phyloP scores from a whole-genome alignment of 192 early-diverging fungal genomes.

The Phlyctochytrium bullatum region DNA sequence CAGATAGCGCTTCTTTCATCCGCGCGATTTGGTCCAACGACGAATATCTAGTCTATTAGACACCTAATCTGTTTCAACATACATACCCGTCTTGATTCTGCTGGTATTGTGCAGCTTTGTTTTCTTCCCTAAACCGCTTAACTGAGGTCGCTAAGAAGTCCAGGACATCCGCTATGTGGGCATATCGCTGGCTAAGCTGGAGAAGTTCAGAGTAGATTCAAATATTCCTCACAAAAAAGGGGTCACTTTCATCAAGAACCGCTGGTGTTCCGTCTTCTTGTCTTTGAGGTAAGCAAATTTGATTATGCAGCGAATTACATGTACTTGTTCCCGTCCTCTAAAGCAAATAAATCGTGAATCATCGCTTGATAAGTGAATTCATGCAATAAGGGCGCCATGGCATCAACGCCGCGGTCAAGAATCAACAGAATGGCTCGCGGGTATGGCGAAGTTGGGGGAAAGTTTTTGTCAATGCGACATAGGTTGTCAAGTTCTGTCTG shows the following conservation, averaged over 20 bases:
- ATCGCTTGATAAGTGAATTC: slow-evolving; percentile 73
- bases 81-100: background rate
- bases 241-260: slow-evolving; percentile 67
- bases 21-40: slow-evolving; percentile 39
- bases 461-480: slow-evolving; percentile 61
- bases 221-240: slow-evolving; percentile 60
- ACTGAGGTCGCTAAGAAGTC: slow-evolving; percentile 65
- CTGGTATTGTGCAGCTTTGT: slow-evolving; percentile 57
- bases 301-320: slow-evolving; percentile 25
- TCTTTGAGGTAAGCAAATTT: slow-evolving; percentile 23
- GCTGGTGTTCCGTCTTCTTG: slow-evolving; percentile 33
- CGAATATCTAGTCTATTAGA: background rate
- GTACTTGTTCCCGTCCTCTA: slow-evolving; percentile 65
- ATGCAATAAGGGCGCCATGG: slow-evolving; percentile 48
- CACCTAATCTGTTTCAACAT: background rate
- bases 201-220: background rate
- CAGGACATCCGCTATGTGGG: slow-evolving; percentile 78
- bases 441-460: slow-evolving; percentile 41
- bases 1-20: slow-evolving; percentile 76
- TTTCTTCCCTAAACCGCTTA: slow-evolving; percentile 71
- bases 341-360: slow-evolving; percentile 77
- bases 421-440: slow-evolving; percentile 46
- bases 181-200: slow-evolving; percentile 24
- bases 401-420: slow-evolving; percentile 50
- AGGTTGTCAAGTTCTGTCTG: slow-evolving; percentile 86